Conservation (phyloP, 108 stramenopile species). For the Stephanodiscus minutulus region DNA sequence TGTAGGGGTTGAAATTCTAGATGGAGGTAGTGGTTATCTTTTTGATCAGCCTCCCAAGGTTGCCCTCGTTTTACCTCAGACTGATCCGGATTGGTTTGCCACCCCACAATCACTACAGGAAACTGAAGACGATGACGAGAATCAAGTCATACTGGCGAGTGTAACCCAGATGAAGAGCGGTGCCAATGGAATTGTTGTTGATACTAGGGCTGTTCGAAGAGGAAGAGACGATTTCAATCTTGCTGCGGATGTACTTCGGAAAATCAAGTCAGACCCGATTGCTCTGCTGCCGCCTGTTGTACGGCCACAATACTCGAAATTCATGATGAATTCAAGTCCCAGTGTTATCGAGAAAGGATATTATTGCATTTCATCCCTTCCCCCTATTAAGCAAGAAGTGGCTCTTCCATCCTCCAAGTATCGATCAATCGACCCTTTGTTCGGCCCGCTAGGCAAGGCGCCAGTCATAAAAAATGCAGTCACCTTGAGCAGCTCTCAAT, state of each 20-base stretch:
- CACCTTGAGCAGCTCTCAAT: conserved; percentile 68
- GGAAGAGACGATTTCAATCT: conserved; percentile 9
- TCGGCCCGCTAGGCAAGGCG: conserved; percentile 76
- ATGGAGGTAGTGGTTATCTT: conserved; percentile 76
- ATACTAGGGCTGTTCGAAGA: conserved; percentile 20
- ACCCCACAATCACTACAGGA: conserved; percentile 18
- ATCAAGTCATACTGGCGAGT: conserved; percentile 41
- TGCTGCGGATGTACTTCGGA: conserved; percentile 36
- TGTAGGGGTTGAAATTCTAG: conserved; percentile 43
- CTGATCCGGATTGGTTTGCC: conserved; percentile 85
- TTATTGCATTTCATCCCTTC: conserved; percentile 65
- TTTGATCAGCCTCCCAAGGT: conserved; percentile 64
- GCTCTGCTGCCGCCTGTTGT: conserved; percentile 62
- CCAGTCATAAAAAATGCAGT: conserved; percentile 77
- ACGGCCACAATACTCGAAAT: conserved; percentile 57
- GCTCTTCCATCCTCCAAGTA: conserved; percentile 51
- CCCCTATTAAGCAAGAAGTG: conserved; percentile 33
- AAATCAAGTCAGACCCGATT: conserved; percentile 59
- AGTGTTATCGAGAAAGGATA: conserved; percentile 27
- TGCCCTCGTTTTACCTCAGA: conserved; percentile 48
- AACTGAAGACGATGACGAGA: conserved; percentile 39
- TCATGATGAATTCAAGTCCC: conserved; percentile 9
- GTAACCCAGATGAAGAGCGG: conserved; percentile 49
- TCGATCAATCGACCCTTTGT: conserved; percentile 80
- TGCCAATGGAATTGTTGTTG: conserved; percentile 17